Conservation (phyloP, 306 rosid genomes). For the Vigna hirtella region DNA sequence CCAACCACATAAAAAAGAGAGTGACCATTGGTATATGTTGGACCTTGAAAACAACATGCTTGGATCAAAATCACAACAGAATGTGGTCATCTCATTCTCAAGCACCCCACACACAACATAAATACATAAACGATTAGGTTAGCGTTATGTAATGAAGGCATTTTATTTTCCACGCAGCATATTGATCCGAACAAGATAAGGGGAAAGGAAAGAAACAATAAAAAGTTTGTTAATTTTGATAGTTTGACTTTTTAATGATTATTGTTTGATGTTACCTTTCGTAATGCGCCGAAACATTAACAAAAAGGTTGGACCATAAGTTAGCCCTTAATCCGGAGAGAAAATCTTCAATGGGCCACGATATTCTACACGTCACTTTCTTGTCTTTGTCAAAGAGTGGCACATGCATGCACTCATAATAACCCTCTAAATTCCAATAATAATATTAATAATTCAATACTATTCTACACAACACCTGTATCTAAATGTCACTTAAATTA, state of each 20-base stretch:
- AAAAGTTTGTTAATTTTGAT: not conserved
- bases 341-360: constrained; percentile 58
- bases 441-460: not conserved
- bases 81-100: not conserved
- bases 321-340: constrained; percentile 38
- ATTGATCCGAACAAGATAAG: not conserved
- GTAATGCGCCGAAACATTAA: constrained; percentile 17
- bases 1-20: not conserved
- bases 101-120: not conserved
- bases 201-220: not conserved
- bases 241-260: constrained; percentile 30
- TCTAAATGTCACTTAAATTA: not conserved
- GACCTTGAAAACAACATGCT: not conserved
- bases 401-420: constrained; percentile 61
- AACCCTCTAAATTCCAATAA: constrained; percentile 31
- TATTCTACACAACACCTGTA: not conserved
- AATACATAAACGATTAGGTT: constrained; percentile 14
- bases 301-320: not conserved
- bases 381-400: constrained; percentile 40
- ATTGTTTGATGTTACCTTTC: not conserved
- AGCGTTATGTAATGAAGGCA: not conserved
- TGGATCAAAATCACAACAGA: not conserved
- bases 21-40: not conserved
- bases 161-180: not conserved
- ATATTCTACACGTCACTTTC: constrained; percentile 41